A percentile compares a stretch with the other conserved stretches of the same genome.
Conservation (phyloP, 441 rosid species). For the Omphalea diandra region DNA sequence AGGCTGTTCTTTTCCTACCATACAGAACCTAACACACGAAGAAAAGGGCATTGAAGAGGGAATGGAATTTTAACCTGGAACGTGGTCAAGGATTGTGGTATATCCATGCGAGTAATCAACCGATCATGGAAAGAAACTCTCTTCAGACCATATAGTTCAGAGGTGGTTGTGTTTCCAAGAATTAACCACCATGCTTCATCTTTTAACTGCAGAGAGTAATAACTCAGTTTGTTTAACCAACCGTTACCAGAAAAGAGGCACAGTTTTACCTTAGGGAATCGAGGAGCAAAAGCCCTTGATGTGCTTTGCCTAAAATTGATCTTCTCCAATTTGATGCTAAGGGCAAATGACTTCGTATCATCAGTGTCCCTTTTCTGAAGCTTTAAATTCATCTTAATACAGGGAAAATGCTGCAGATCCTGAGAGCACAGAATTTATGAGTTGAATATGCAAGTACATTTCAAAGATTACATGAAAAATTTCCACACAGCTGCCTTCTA, state of each 20-base stretch:
- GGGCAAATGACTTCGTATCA: constrained; percentile 34
- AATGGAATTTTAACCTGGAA: constrained; percentile 42
- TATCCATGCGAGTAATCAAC: constrained; percentile 65
- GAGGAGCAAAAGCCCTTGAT: constrained; percentile 82
- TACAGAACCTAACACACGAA: background rate
- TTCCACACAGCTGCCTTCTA: background rate
- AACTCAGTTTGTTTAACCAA: constrained; percentile 7
- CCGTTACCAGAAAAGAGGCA: constrained; percentile 3
- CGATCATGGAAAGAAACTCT: constrained; percentile 79
- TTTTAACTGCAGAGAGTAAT: constrained; percentile 47
- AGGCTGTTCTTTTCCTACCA: background rate
- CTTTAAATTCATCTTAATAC: constrained; percentile 60
- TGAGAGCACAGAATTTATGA: constrained; percentile 26
- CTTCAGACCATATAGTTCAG: constrained; percentile 80
- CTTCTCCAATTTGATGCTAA: constrained; percentile 75
- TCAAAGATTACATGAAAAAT: background rate
- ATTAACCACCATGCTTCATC: constrained; percentile 99
- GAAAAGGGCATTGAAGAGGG: background rate
- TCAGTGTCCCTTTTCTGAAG: constrained; percentile 52
- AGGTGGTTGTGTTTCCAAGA: constrained; percentile 69
- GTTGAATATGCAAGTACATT: background rate
- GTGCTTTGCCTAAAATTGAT: constrained; percentile 52
- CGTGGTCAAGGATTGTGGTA: constrained; percentile 43
- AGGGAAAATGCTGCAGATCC: constrained; percentile 89
- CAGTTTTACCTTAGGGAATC: constrained; percentile 78